Base-by-base conservation (phyloP, 2,329 filamentous ascomycete genomes). In the Hypomyces rosellus region DNA sequence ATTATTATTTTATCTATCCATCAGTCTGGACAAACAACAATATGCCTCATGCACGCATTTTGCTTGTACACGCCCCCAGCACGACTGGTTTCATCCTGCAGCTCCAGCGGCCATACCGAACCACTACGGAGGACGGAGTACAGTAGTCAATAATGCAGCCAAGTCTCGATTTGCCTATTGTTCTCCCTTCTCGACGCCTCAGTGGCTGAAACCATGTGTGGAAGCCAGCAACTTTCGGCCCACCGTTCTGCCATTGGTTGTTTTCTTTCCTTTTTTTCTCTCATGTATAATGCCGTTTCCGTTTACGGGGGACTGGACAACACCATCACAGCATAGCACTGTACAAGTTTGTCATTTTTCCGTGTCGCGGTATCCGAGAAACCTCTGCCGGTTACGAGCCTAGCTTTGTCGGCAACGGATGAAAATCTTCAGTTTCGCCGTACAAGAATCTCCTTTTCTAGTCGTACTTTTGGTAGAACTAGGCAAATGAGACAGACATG, bases 341-440 rank as follows among this genome's bases (percentile, higher is more conserved):
- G 25, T 30, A 8, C 25, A 46, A 18, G 33, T 33, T 38, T 18
- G 13, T 30, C 36, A n/a, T 40, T 33, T 22, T 34, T 40, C 37
- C 12, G 36, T 45, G 47, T 49, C 47, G 47, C 47, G 47, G 45
- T 49, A 49, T 49, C 47, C 34, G 47, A 49, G 43, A 42, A 49
- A 42, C 47, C 41, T 49, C 40, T 36, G 38, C 43, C 46, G 40
- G 39, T 16, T 25, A 30, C 25, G 25, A 30, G 25, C 25, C 25
- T 30, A 30, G 25, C 25, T 30, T 11, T 30, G 25, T 30, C 25
- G 25, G 25, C 25, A 30, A 30, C 25, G 25, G 25, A 30, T 30
- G 25, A 30, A 30, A 30, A 30, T 30, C 25, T 30, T 30, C 25
- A 30, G 9, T 8, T 30, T 30, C 6, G 25, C 25, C 25, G 25